phyloP scores from a whole-genome alignment of 768 basidiomycete species.

The Pholiota molesta region DNA sequence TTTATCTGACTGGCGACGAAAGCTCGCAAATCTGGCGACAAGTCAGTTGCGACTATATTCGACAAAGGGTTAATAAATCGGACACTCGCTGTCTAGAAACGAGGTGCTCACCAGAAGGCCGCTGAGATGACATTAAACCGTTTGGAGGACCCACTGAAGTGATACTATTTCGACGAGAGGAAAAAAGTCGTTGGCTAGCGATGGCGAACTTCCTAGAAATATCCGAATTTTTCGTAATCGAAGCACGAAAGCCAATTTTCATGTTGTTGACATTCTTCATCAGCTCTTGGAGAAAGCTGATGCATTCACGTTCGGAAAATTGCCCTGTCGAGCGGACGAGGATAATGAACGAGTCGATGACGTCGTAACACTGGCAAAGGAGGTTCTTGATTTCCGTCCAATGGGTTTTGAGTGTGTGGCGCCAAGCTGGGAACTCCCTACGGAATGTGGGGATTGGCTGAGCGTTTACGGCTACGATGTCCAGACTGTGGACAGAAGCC shows the following conservation, averaged over 20 bases:
- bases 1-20: slow-evolving; percentile 8
- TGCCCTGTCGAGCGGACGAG: background rate
- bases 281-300: background rate
- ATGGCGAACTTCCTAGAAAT: background rate
- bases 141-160: background rate
- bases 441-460: background rate
- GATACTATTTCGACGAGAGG: background rate
- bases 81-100: background rate
- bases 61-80: background rate
- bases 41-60: background rate
- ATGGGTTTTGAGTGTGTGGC: background rate
- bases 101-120: background rate
- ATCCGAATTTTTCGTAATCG: background rate
- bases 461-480: background rate
- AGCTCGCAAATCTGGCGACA: background rate
- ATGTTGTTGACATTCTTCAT: background rate
- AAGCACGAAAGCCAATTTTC: background rate
- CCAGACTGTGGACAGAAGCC: background rate
- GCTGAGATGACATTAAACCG: background rate
- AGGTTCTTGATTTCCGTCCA: background rate
- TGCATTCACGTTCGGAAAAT: background rate
- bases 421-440: background rate
- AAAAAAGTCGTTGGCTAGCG: background rate
- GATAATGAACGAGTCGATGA: background rate
- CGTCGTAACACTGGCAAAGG: background rate